Evolutionary conservation across 495 filamentous ascomycete genomes (phyloP), one percentile per base, ranked within the genome.

Genomic region (Daldinia decipiens): DNA sequence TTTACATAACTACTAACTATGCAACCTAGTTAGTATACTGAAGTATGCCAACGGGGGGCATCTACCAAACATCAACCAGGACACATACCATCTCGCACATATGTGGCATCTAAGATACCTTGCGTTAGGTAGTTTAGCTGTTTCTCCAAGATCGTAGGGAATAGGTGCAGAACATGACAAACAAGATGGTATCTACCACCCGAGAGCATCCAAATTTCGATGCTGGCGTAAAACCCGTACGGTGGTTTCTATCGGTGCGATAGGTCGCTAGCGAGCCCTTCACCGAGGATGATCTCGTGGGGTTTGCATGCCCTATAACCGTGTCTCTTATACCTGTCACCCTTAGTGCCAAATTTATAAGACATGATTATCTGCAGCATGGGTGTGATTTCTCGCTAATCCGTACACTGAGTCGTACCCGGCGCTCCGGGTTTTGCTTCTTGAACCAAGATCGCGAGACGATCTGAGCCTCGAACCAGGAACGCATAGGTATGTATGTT

Each of bases 391-490:
- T 45, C 40, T 45, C 17, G 40, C 40, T 5, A n/a, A n/a, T n/a
- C n/a, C n/a, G n/a, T n/a, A 39, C 15, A n/a, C 38, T 39, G 0
- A n/a, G 4, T 17, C 43, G 50, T 21, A 31, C 13, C 39, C 61
- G 38, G 29, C 34, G 29, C 29, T 61, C 56, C 55, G 55, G 27
- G 36, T 43, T 52, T 52, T 12, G 19, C 13, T 52, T 66, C 51
- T 27, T 59, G 40, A 21, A 34, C 51, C 58, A 36, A 58, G 24
- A 66, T 57, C 36, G 31, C 40, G 0, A 40, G 32, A 43, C 36
- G 43, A 65, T 55, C 68, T 53, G 62, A 62, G 51, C 51, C 58
- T 59, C 19, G 24, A 21, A 24, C 17, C 19, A 7, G 40, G 40
- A 11, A 47, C 17, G 3, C 26, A n/a, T n/a, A n/a, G n/a, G n/a